Conservation (phyloP, 2,329 filamentous ascomycete species). For the Cercospora sp. region DNA sequence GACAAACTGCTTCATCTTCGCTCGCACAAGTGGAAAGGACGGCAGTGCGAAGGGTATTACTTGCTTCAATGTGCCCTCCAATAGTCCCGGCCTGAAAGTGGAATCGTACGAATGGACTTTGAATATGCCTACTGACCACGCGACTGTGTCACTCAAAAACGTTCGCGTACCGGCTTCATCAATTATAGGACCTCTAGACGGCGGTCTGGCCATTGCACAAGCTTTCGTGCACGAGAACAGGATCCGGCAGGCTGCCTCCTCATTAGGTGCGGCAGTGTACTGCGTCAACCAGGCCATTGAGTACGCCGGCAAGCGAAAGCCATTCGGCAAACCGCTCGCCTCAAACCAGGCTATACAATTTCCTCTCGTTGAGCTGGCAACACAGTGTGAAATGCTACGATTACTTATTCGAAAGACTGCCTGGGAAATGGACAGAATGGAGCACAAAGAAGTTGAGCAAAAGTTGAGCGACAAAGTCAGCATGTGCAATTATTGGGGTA, state of each 20-base stretch:
- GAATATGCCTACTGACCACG: constrained; percentile 68
- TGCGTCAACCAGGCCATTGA: constrained; percentile 60
- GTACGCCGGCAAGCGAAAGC: constrained; percentile 57
- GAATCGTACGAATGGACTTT: constrained; percentile 65
- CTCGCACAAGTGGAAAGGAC: constrained; percentile 56
- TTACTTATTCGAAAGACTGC: constrained; percentile 63
- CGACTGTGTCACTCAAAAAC: constrained; percentile 58
- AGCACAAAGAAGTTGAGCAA: constrained; percentile 57
- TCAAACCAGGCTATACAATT: constrained; percentile 66
- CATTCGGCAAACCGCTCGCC: constrained; percentile 59
- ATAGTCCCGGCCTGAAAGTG: constrained; percentile 55
- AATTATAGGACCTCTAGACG: constrained; percentile 55
- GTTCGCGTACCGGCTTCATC: constrained; percentile 58
- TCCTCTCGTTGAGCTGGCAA: constrained; percentile 62
- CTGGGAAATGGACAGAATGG: constrained; percentile 60
- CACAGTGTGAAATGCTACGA: constrained; percentile 63
- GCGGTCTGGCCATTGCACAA: constrained; percentile 62
- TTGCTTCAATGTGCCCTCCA: constrained; percentile 60
- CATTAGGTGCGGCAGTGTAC: constrained; percentile 60
- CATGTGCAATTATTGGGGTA: constrained; percentile 69
- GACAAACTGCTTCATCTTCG: constrained; percentile 64
- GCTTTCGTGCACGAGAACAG: constrained; percentile 67
- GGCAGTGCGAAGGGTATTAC: constrained; percentile 60
- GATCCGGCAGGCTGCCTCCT: constrained; percentile 64
- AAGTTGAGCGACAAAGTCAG: constrained; percentile 62